Conservation (phyloP, 2,329 filamentous ascomycete genomes). For the Orbilia quercus region DNA sequence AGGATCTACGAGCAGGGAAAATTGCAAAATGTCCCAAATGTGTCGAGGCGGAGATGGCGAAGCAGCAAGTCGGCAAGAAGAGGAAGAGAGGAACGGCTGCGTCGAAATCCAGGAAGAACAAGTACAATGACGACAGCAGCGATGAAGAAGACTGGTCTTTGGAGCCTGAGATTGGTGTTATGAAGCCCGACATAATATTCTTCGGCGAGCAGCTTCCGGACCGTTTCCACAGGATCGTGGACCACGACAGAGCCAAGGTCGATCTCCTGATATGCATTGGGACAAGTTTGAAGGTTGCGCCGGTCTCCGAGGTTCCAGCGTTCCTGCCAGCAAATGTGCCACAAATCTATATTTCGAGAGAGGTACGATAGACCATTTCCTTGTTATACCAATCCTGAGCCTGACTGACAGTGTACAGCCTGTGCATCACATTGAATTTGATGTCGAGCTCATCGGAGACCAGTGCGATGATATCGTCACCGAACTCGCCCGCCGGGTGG, state of each 20-base stretch:
- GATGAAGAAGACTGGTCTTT: constrained; percentile 61
- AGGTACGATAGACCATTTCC: constrained; percentile 64
- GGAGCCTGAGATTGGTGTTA: constrained; percentile 63
- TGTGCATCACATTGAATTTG: constrained; percentile 90
- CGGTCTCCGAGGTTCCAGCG: constrained; percentile 89
- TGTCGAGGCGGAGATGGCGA: constrained; percentile 69
- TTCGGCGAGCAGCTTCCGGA: constrained; percentile 91
- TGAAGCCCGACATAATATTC: constrained; percentile 65
- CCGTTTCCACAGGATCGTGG: constrained; percentile 82
- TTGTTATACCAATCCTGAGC: constrained; percentile 20
- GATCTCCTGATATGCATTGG: constrained; percentile 96
- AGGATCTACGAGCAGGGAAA: constrained; percentile 77
- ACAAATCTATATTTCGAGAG: constrained; percentile 88
- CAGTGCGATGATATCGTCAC: constrained; percentile 85
- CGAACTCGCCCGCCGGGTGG: constrained; percentile 83
- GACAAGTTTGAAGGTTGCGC: constrained; percentile 93
- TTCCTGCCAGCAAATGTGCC: constrained; percentile 82
- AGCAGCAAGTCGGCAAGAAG: constrained; percentile 66
- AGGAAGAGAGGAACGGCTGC: constrained; percentile 63
- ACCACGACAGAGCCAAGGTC: constrained; percentile 80
- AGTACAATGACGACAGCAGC: constrained; percentile 58
- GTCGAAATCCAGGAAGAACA: constrained; percentile 57
- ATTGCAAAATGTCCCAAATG: constrained; percentile 84
- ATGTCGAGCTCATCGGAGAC: constrained; percentile 94
- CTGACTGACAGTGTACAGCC: constrained; percentile 65